Percentiles rank a stretch among this genome's conserved stretches.
Conservation (phyloP, 1,284 basidiomycete species). For the Fomitiporia mediterranea region DNA sequence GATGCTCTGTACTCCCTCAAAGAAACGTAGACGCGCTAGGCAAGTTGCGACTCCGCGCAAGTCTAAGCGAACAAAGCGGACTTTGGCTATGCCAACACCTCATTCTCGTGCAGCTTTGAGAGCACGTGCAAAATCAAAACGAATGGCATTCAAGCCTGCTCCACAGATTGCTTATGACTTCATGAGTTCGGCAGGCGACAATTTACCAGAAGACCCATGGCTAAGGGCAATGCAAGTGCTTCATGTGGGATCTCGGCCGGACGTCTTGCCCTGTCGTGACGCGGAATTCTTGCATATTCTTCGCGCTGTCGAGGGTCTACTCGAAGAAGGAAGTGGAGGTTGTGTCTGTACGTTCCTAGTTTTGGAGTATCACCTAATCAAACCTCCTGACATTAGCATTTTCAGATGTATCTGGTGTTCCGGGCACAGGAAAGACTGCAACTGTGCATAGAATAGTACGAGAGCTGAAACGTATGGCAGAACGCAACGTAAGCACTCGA, state of each 20-base stretch:
- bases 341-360: constrained; percentile 78
- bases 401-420: constrained; percentile 92
- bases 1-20: constrained; percentile 24
- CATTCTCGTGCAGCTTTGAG: constrained; percentile 59
- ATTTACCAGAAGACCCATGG: constrained; percentile 72
- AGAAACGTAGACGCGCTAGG: constrained; percentile 27
- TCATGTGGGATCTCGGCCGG: constrained; percentile 92
- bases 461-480: constrained; percentile 83
- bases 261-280: constrained; percentile 86
- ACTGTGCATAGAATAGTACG: constrained; percentile 92
- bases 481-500: constrained; percentile 54
- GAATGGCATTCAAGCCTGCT: constrained; percentile 33
- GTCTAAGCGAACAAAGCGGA: constrained; percentile 26
- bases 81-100: constrained; percentile 54
- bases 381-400: background rate
- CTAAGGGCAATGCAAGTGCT: constrained; percentile 82
- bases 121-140: constrained; percentile 34
- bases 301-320: constrained; percentile 74
- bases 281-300: constrained; percentile 82
- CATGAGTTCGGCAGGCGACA: constrained; percentile 33
- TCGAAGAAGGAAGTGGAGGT: constrained; percentile 91
- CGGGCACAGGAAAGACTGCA: constrained; percentile 98
- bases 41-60: constrained; percentile 26
- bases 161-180: constrained; percentile 29
- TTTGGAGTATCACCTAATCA: background rate